Percentiles rank a stretch among this genome's conserved stretches.
phyloP scores from a whole-genome alignment of 805 yeast species.

The Wickerhamiella musiphila region DNA sequence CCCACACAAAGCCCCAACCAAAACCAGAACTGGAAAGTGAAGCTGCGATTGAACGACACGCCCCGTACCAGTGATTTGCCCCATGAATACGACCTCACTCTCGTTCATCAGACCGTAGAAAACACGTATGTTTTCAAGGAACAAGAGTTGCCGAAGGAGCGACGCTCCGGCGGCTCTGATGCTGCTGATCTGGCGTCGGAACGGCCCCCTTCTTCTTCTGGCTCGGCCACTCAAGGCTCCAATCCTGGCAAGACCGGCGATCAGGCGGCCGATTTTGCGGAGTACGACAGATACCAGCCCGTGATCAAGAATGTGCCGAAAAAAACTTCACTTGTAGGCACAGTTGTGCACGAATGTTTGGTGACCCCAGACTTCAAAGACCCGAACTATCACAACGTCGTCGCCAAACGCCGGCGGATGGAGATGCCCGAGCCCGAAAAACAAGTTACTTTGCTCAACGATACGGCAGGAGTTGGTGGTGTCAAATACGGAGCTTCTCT shows the following conservation, averaged over 20 bases:
- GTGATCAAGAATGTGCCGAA: conserved; percentile 38
- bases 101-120: conserved; percentile 62
- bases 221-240: too few species aligned
- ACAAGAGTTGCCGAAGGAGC: conserved; percentile 42
- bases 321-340: conserved; percentile 72
- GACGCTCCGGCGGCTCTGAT: conserved; percentile 2
- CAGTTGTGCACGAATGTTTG: conserved; percentile 82
- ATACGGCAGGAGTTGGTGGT: conserved; percentile 57
- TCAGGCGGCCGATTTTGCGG: conserved; percentile 1
- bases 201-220: neutral
- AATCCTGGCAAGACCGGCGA: neutral
- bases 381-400: conserved; percentile 47
- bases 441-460: conserved; percentile 53
- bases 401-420: conserved; percentile 35
- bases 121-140: conserved; percentile 83
- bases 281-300: conserved; percentile 6
- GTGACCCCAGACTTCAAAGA: conserved; percentile 65
- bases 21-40: conserved; percentile 19
- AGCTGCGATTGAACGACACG: conserved; percentile 23
- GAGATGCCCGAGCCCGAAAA: conserved; percentile 28
- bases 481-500: conserved; percentile 21
- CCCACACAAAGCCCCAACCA: conserved; percentile 4
- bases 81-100: conserved; percentile 61
- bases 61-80: conserved; percentile 45
- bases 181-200: neutral